Conservation (phyloP, 805 yeast species). For the Helenozyma rhizophorensis region DNA sequence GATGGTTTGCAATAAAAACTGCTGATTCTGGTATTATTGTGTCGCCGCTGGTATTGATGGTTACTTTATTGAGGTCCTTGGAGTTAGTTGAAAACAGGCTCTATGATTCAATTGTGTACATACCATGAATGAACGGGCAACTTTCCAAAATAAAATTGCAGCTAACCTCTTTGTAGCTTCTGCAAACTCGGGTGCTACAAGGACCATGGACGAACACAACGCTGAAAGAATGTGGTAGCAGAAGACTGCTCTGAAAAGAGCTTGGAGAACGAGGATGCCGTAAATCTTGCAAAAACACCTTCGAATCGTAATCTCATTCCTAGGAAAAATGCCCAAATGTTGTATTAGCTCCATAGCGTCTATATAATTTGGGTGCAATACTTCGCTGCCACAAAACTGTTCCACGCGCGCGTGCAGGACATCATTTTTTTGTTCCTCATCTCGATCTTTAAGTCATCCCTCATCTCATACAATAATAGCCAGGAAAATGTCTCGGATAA, state of each 20-base stretch:
- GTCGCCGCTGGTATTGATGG: conserved; percentile 42
- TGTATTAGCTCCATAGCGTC: conserved; percentile 24
- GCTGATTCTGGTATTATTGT: conserved; percentile 31
- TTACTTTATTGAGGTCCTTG: conserved; percentile 19
- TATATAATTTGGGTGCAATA: conserved; percentile 1
- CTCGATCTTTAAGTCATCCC: no score
- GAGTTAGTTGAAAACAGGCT: no score
- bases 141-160: conserved; percentile 13
- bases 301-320: conserved; percentile 10
- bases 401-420: no score
- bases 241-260: conserved; percentile 14
- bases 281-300: conserved; percentile 6
- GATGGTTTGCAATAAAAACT: conserved; percentile 54
- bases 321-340: conserved; percentile 28
- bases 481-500: conserved; percentile 72
- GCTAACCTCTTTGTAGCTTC: conserved; percentile 2
- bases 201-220: conserved; percentile 7
- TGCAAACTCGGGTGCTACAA: conserved; percentile 6
- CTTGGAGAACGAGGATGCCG: conserved; percentile 15
- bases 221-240: conserved; percentile 21
- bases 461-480: conserved; percentile 9
- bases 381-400: not conserved
- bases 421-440: no score
- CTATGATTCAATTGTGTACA: no score
- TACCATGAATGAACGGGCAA: conserved; percentile 6